These are phyloP conservation scores for Epicoccum sorghinum DNA, from an alignment of 2,329 filamentous ascomycete genomes.

Conservation along the genomic window DNA sequence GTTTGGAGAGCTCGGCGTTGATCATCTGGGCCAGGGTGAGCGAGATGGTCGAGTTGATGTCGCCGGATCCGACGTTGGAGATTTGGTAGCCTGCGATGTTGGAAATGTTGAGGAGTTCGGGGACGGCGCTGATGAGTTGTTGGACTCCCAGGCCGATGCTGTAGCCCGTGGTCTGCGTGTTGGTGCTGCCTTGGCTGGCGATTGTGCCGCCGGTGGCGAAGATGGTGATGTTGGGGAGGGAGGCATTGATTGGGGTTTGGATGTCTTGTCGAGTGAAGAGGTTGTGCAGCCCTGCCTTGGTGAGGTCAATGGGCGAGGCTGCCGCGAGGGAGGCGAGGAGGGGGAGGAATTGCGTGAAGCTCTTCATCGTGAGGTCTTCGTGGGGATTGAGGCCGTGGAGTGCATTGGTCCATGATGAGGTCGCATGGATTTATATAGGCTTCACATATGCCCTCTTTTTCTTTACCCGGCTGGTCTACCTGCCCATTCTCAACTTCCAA, in stretches of 20 bases:
- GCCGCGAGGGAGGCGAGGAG: slow-evolving; percentile 26
- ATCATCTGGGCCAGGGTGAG: slow-evolving; percentile 57
- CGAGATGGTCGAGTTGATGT: slow-evolving; percentile 56
- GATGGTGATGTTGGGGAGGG: slow-evolving; percentile 62
- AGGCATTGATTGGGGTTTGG: slow-evolving; percentile 49
- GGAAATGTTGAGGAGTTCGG: slow-evolving; percentile 60
- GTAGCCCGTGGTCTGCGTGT: slow-evolving; percentile 62
- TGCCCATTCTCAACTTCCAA: not conserved
- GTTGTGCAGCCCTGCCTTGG: slow-evolving; percentile 21
- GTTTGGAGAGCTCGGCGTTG: slow-evolving; percentile 56
- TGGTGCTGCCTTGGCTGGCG: slow-evolving; percentile 58
- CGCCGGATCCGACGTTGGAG: slow-evolving; percentile 44
- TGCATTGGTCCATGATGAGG: not conserved
- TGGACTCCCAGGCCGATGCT: slow-evolving; percentile 58
- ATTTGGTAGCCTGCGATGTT: slow-evolving; percentile 59
- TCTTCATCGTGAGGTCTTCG: slow-evolving; percentile 27
- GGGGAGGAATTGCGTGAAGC: slow-evolving; percentile 24
- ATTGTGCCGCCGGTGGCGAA: slow-evolving; percentile 66
- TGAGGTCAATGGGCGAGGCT: slow-evolving; percentile 30
- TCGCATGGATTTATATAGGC: slow-evolving; percentile 6
- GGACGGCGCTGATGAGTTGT: slow-evolving; percentile 61
- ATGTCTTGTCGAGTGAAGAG: slow-evolving; percentile 40
- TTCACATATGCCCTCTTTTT: not conserved
- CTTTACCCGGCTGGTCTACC: not conserved
- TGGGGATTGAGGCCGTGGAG: not conserved